Percentiles rank a stretch among this genome's conserved stretches.
These are phyloP conservation scores for Neurospora sp. DNA, from an alignment of 495 filamentous ascomycete species.

Conservation along the genomic window DNA sequence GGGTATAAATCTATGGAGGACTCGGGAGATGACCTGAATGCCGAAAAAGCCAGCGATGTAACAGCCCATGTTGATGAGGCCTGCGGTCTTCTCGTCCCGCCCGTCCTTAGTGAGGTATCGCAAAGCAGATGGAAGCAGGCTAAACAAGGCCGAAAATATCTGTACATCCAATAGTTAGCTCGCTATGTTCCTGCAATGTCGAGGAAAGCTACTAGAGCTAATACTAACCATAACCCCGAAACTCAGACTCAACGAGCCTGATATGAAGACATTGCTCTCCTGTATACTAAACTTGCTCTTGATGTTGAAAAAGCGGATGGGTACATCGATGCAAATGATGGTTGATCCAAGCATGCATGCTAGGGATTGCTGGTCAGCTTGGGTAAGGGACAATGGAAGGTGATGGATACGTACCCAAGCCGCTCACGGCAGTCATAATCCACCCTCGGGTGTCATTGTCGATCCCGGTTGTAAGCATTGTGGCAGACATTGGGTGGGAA, in stretches of 20 bases:
- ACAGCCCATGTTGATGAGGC: conserved; percentile 61
- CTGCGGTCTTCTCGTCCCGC: conserved; percentile 53
- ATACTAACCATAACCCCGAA: conserved; percentile 90
- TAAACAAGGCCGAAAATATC: conserved; percentile 90
- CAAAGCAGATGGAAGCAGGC: conserved; percentile 82
- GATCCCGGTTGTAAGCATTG: conserved; percentile 33
- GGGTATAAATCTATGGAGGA: conserved; percentile 76
- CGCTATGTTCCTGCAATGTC: conserved; percentile 5
- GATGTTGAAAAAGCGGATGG: conserved; percentile 60
- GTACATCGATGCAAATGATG: conserved; percentile 77
- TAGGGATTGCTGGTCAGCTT: conserved; percentile 20
- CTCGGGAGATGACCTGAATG: conserved; percentile 68
- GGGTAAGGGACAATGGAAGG: neutral
- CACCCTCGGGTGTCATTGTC: conserved; percentile 86
- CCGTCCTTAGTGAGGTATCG: conserved; percentile 61
- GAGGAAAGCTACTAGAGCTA: neutral
- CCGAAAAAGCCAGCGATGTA: conserved; percentile 77
- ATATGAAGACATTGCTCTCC: conserved; percentile 78
- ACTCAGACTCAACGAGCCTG: conserved; percentile 79
- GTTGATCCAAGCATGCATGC: conserved; percentile 73
- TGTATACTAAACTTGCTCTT: conserved; percentile 76
- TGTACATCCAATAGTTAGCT: conserved; percentile 25
- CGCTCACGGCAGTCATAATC: conserved; percentile 83
- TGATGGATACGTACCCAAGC: conserved; percentile 44
- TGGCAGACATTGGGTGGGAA: neutral